Conservation (phyloP, 345 rosid genomes). For the Pistacia atlantica region DNA sequence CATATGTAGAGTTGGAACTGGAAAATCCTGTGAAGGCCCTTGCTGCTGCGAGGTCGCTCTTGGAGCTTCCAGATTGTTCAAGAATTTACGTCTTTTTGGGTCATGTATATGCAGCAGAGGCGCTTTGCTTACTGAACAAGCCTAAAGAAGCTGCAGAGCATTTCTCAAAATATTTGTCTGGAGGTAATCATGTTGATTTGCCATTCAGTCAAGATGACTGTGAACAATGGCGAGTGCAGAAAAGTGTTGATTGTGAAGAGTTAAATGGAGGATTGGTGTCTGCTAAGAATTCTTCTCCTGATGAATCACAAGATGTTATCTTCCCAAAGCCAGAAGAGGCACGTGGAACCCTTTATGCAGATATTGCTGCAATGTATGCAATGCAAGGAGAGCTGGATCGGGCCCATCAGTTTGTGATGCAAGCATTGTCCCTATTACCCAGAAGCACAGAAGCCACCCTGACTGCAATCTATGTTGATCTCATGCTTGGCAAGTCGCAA, state of each 20-base stretch:
- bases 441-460: constrained; percentile 67
- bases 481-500: constrained; percentile 69
- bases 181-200: constrained; percentile 54
- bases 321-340: constrained; percentile 90
- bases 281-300: constrained; percentile 32
- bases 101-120: constrained; percentile 90
- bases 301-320: constrained; percentile 34
- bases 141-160: constrained; percentile 81
- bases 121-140: constrained; percentile 82
- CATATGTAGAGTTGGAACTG: constrained; percentile 86
- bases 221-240: constrained; percentile 58
- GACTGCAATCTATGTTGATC: constrained; percentile 78
- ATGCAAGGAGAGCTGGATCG: constrained; percentile 71
- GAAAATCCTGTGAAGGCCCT: constrained; percentile 84
- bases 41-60: constrained; percentile 63
- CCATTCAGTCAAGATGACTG: constrained; percentile 77
- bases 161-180: constrained; percentile 65
- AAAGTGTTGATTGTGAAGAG: constrained; percentile 67
- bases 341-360: constrained; percentile 72
- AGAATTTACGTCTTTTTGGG: constrained; percentile 74
- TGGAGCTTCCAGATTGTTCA: constrained; percentile 70
- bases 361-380: constrained; percentile 72
- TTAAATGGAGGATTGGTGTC: constrained; percentile 43
- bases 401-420: constrained; percentile 60
- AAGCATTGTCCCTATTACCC: constrained; percentile 63